Evolutionary conservation across 1,284 basidiomycete genomes (phyloP), one percentile per base, ranked within the genome.

Genomic region (Cystobasidiaceae sp.): DNA sequence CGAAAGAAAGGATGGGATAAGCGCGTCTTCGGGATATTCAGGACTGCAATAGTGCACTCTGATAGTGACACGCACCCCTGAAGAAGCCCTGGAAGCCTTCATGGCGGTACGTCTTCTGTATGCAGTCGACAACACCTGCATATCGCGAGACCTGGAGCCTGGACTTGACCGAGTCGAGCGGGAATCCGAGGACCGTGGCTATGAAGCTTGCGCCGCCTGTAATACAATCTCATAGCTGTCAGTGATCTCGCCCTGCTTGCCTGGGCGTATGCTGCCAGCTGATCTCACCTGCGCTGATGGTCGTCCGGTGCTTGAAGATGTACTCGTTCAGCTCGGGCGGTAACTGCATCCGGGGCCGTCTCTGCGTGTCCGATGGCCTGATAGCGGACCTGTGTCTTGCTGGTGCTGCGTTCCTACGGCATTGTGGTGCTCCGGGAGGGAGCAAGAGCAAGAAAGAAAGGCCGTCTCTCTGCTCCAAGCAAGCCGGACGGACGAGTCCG

Each of bases 21-120:
- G 25, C 17, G 11, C 0, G 11, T 27, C 32, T n/a, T n/a, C n/a
- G n/a, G n/a, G 25, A 41, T 5, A 23, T 39, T 6, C 32, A 27
- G 15, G 33, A 28, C 2, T 13, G 21, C 4, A 17, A 27, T 27
- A 23, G 33, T 50, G 23, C 33, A 21, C 23, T n/a, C 15, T n/a
- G 25, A 33, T 30, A 51, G 54, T 11, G 6, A 43, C 5, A 30
- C 68, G 89, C 76, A 64, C 91, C 91, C 63, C 92, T 83, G 77
- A 91, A 94, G 77, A 94, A 96, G 61, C 93, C 94, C 68, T 83
- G 82, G 34, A 97, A 75, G 6, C 94, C 94, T 80, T 97, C 94
- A 76, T 97, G 91, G 27, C 83, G 82, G 75, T 93, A 78, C 67
- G 54, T 77, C 58, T 59, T 68, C 69, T 48, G 69, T 58, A 70